Percentiles rank a stretch among this genome's conserved stretches.
These are phyloP conservation scores for Micractinium conductrix DNA, from an alignment of 139 green algal genomes.

Conservation along the genomic window DNA sequence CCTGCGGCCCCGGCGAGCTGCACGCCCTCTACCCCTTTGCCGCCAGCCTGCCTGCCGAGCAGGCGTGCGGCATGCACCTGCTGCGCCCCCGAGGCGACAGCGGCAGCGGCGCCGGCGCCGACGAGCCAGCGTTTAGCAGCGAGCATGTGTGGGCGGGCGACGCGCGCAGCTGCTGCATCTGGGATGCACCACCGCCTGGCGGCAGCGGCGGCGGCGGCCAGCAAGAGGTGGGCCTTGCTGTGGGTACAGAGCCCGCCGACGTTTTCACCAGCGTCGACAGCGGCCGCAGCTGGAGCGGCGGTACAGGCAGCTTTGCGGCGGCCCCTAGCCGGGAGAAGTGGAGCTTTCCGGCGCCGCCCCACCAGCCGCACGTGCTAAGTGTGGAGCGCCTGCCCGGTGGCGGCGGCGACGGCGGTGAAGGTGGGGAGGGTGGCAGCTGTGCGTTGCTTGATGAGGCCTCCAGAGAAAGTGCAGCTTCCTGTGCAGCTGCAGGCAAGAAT, in stretches of 20 bases:
- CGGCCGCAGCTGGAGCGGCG: constrained; percentile 5
- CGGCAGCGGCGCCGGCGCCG: not conserved
- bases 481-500: too few relatives aligned
- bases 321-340: not conserved
- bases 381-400: not conserved
- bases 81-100: not conserved
- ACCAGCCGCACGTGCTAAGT: constrained; percentile 28
- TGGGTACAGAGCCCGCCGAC: constrained; percentile 22
- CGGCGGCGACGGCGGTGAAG: not conserved
- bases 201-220: not conserved
- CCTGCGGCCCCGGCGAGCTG: not conserved
- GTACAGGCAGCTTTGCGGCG: not conserved
- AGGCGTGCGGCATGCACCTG: constrained; percentile 10
- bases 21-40: not conserved
- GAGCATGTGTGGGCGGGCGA: constrained; percentile 13
- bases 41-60: not conserved
- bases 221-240: not conserved
- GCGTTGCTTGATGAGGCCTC: too few relatives aligned
- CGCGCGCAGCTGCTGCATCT: constrained; percentile 10
- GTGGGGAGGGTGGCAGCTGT: too few relatives aligned
- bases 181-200: not conserved
- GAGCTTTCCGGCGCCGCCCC: constrained; percentile 23
- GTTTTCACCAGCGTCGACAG: not conserved
- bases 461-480: too few relatives aligned
- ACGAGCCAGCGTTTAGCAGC: not conserved